phyloP scores from a whole-genome alignment of 495 filamentous ascomycete species.

The Aspergillus sclerotiicarbonarius region DNA sequence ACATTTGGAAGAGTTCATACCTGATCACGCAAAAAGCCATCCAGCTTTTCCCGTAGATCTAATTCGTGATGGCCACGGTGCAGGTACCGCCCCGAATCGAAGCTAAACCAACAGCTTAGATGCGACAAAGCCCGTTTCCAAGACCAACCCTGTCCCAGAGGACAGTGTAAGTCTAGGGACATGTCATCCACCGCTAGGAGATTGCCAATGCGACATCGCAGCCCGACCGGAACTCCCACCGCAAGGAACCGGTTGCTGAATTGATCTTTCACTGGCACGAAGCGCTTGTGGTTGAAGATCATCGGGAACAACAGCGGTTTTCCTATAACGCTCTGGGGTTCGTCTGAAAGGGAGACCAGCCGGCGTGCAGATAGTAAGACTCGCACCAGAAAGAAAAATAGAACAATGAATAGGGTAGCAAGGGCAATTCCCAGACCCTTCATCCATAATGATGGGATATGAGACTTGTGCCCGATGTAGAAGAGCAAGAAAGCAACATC shows the following conservation, averaged over 20 bases:
- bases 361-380: not conserved
- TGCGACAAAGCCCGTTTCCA: slow-evolving; percentile 6
- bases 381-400: slow-evolving; percentile 1
- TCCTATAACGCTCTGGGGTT: slow-evolving; percentile 10
- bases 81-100: slow-evolving; percentile 8
- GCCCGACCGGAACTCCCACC: slow-evolving; percentile 14
- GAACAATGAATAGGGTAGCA: not conserved
- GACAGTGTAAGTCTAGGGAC: slow-evolving; percentile 2
- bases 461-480: slow-evolving; percentile 5
- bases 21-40: slow-evolving; percentile 10
- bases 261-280: slow-evolving; percentile 9
- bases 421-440: not conserved
- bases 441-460: slow-evolving; percentile 7
- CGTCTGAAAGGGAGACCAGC: slow-evolving; percentile 10
- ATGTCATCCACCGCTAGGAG: slow-evolving; percentile 12
- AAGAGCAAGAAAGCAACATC: slow-evolving; percentile 1
- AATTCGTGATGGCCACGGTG: slow-evolving; percentile 14
- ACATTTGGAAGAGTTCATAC: not conserved
- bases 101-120: slow-evolving; percentile 13
- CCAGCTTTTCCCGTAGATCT: slow-evolving; percentile 15
- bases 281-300: slow-evolving; percentile 13
- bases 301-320: slow-evolving; percentile 18
- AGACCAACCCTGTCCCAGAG: not conserved
- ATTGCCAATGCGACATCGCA: slow-evolving; percentile 12
- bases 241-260: slow-evolving; percentile 13